A percentile compares a stretch with the other conserved stretches of the same genome.
phyloP scores from a whole-genome alignment of 495 filamentous ascomycete genomes.

The Mycothermus thermophilus region DNA sequence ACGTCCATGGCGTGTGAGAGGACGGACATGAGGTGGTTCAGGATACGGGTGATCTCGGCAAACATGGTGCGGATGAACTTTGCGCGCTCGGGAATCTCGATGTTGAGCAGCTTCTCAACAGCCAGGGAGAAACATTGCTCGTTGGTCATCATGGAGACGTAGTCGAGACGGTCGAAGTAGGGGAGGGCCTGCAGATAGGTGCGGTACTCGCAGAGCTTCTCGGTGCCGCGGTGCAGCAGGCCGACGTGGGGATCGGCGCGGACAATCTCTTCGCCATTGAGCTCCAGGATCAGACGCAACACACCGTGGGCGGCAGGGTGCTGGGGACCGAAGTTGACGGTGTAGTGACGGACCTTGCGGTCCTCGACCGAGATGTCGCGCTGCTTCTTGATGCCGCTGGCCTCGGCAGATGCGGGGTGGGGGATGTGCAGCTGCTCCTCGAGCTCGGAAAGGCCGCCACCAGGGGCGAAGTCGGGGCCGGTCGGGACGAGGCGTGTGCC shows the following conservation, averaged over 20 bases:
- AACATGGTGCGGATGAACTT: constrained; percentile 97
- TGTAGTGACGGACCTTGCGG: constrained; percentile 96
- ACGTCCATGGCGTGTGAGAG: constrained; percentile 99
- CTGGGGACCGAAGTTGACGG: constrained; percentile 98
- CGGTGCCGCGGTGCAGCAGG: constrained; percentile 88
- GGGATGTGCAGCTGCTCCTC: too few relatives aligned
- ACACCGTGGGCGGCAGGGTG: constrained; percentile 98
- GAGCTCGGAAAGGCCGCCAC: too few relatives aligned
- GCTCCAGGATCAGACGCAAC: constrained; percentile 90
- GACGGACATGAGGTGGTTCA: constrained; percentile 98
- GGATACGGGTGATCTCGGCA: constrained; percentile 83
- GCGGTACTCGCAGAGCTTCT: constrained; percentile 99
- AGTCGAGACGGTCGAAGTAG: constrained; percentile 98
- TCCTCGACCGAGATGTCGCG: constrained; percentile 37
- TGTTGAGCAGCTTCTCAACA: constrained; percentile 94
- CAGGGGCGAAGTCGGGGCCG: constrained; percentile 52
- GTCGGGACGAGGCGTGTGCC: constrained; percentile 54
- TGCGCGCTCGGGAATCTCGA: constrained; percentile 88
- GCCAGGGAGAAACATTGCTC: constrained; percentile 94
- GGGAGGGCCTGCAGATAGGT: constrained; percentile 96
- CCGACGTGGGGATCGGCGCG: constrained; percentile 95
- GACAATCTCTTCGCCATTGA: constrained; percentile 96
- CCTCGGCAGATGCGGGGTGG: not conserved
- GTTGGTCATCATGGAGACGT: constrained; percentile 99
- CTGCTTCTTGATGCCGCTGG: constrained; percentile 36